Percentiles rank a stretch among this genome's conserved stretches.
phyloP scores from a whole-genome alignment of 768 basidiomycete species.

The Lentinula edodes region DNA sequence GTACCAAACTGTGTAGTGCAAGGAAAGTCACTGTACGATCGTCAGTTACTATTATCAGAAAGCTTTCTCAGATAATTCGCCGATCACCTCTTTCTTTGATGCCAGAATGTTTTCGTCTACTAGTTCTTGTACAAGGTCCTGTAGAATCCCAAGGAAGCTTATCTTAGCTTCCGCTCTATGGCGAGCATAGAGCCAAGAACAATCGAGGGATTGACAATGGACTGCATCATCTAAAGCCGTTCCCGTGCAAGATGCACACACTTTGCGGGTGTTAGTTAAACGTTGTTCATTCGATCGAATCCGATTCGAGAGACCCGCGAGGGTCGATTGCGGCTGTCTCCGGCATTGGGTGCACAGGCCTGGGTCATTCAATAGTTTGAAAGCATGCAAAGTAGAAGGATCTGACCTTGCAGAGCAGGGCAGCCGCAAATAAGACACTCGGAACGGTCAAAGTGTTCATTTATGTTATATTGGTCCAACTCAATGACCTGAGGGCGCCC shows the following conservation, averaged over 20 bases:
- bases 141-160: conserved; percentile 28
- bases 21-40: not conserved
- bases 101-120: conserved; percentile 11
- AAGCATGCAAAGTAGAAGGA: not conserved
- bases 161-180: conserved; percentile 47
- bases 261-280: conserved; percentile 49
- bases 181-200: conserved; percentile 75
- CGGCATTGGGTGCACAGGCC: conserved; percentile 66
- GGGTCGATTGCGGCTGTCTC: conserved; percentile 43
- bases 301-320: conserved; percentile 51
- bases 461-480: conserved; percentile 47
- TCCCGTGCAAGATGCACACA: conserved; percentile 70
- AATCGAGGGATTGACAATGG: conserved; percentile 81
- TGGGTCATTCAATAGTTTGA: conserved; percentile 16
- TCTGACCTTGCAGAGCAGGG: conserved; percentile 46
- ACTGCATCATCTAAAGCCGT: conserved; percentile 52
- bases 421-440: conserved; percentile 68
- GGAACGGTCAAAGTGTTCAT: conserved; percentile 67
- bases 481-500: conserved; percentile 15
- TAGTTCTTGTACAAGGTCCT: conserved; percentile 29
- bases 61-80: not conserved
- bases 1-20: conserved; percentile 37
- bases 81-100: not conserved
- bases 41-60: not conserved
- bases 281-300: conserved; percentile 50